Evolutionary conservation across 1,284 basidiomycete genomes (phyloP).

Genomic region (Blastosporella zonata): DNA sequence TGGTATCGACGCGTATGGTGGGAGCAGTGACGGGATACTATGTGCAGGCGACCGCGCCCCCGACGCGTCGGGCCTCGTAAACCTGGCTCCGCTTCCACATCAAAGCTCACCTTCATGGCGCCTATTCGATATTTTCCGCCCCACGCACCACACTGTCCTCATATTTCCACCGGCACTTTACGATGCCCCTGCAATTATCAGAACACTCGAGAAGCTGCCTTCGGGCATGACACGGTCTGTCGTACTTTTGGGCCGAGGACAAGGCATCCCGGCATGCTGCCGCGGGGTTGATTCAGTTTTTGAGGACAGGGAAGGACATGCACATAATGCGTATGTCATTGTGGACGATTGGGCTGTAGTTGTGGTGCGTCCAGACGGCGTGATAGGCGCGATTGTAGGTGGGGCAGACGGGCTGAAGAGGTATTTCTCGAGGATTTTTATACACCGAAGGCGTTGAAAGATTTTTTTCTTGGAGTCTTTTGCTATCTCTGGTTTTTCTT

Average conservation of each 20-base stretch:
- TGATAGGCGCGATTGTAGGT: conserved; percentile 36
- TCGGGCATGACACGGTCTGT: conserved; percentile 11
- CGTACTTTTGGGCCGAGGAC: conserved; percentile 21
- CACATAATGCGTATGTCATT: conserved; percentile 34
- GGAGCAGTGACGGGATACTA: conserved; percentile 25
- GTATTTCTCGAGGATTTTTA: conserved; percentile 33
- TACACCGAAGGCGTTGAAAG: neutral
- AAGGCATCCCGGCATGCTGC: conserved; percentile 18
- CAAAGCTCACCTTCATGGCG: conserved; percentile 18
- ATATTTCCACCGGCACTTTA: conserved; percentile 28
- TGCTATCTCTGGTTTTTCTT: too few species aligned
- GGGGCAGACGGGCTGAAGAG: conserved; percentile 27
- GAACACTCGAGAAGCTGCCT: conserved; percentile 9
- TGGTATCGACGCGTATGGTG: conserved; percentile 29
- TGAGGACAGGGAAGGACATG: conserved; percentile 36
- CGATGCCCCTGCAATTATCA: conserved; percentile 6
- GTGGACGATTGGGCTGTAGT: conserved; percentile 30
- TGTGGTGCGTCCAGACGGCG: conserved; percentile 38
- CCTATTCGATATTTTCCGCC: conserved; percentile 33
- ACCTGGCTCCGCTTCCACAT: conserved; percentile 17
- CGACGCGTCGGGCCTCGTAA: conserved; percentile 35
- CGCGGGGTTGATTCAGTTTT: conserved; percentile 28
- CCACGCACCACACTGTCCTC: conserved; percentile 32
- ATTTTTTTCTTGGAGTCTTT: too few species aligned
- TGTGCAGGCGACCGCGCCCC: conserved; percentile 48